Evolutionary conservation across 1,284 basidiomycete genomes (phyloP), one percentile per base, ranked within the genome.

Genomic region (Prillingera fragicola): DNA sequence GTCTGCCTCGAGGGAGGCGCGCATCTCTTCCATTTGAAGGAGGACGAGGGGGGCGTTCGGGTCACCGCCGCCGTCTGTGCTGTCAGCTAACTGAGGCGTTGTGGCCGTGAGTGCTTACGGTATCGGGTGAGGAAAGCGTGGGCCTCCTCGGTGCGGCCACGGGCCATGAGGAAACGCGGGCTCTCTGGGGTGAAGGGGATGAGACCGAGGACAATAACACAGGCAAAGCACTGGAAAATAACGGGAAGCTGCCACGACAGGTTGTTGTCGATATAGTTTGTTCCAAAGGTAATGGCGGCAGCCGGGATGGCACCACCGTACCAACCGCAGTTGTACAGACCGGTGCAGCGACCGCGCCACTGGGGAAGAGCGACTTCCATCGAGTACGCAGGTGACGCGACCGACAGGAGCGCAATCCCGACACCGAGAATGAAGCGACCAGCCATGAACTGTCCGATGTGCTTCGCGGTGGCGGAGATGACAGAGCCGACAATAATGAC

Each of bases 81-180:
- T 4, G 15, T 36, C 18, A 5, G 22, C 37, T 28, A n/a, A n/a
- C n/a, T n/a, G n/a, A n/a, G n/a, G n/a, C 85, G 56, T 86, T n/a
- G n/a, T n/a, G n/a, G n/a, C n/a, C n/a, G n/a, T n/a, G n/a, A n/a
- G n/a, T n/a, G n/a, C n/a, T n/a, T n/a, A n/a, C n/a, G 85, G 15
- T 87, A 75, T 59, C 85, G 83, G 13, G 83, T 80, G 18, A 88
- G 76, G 51, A 87, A 78, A 52, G 80, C 73, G 14, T 83, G 74
- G 0, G 85, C 85, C 55, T 87, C 83, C 0, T 74, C 76, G 41
- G 83, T 78, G 7, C 50, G 45, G 18, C 55, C 52, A n/a, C 55
- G 49, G 7, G 50, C 46, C 19, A 56, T 45, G n/a, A 59, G 48
- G 32, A 36, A 63, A 15, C 58, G 56, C 1, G 58, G 60, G 0